Base-by-base conservation (phyloP, 257 asterid genomes). In the Ophiorrhiza pumila region DNA sequence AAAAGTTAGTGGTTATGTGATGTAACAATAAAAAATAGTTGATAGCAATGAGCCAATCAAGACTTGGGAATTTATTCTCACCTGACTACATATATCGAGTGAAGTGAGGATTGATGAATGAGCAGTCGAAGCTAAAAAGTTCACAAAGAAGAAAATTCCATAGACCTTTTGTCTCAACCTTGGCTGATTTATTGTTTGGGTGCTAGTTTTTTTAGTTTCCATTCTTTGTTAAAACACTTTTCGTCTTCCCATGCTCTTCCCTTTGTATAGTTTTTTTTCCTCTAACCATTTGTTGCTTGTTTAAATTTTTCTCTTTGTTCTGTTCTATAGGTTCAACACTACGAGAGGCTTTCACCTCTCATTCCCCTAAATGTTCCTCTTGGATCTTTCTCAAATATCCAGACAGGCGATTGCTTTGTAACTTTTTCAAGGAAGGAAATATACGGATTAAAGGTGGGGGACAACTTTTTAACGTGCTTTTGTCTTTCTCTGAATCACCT, bases 341-440 rank as follows among this genome's bases (percentile, higher is more conserved):
- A 94, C 79, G 97, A 94, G 75, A 88, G 99, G 80, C 97, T 94
- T 86, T 94, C 97, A 23, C 98, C 99, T 82, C 97, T 94, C 62
- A 80, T 91, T 80, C 99, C 99, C 14, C 75, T 80, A 76, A 80
- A 78, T 79, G 85, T 67, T 77, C 90, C 97, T 35, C 87, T 94
- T 77, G 96, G 97, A 73, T 81, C 93, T 11, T 87, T 81, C 82
- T 83, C 96, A 66, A 83, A 88, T 74, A 81, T 91, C 65, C 82
- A 47, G 75, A 90, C 85, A 50, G 99, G 98, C 52, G 99, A 94
- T 82, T 94, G 99, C 82, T 78, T 94, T 78, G 99, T 91, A 79
- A 81, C 99, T 56, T 94, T 94, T 82, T 91, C 99, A 69, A 92
- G 97, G 41, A n/a, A 73, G 20, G 80, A 84, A 46, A 90, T 91